Conservation (phyloP, 2,329 filamentous ascomycete species). For the Sporothrix curviconia region DNA sequence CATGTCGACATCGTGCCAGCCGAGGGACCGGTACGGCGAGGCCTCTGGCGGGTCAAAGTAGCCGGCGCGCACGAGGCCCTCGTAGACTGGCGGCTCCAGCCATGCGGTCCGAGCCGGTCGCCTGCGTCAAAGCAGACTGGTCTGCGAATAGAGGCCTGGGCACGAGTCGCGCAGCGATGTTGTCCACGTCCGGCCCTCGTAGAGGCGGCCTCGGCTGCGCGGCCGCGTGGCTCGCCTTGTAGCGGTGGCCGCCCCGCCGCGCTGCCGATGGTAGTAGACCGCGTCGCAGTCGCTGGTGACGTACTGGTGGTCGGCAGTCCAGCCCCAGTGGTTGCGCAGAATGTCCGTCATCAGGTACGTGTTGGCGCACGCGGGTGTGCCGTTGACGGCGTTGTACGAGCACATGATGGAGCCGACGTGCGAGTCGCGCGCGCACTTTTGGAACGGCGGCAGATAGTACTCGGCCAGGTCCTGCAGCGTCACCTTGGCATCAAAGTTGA, state of each 20-base stretch:
- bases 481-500: constrained; percentile 46
- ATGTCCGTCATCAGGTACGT: constrained; percentile 56
- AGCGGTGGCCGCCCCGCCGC: constrained; percentile 22
- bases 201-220: constrained; percentile 26
- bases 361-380: constrained; percentile 53
- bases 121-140: too few species aligned
- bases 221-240: constrained; percentile 17
- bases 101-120: too few species aligned
- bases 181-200: constrained; percentile 34
- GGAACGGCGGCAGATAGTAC: constrained; percentile 62
- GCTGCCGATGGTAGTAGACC: constrained; percentile 37
- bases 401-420: constrained; percentile 55
- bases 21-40: constrained; percentile 46
- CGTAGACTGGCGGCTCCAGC: constrained; percentile 46
- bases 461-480: constrained; percentile 56
- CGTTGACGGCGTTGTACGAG: constrained; percentile 59
- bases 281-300: constrained; percentile 21
- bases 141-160: constrained; percentile 38
- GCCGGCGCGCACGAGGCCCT: constrained; percentile 47
- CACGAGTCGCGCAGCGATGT: constrained; percentile 22
- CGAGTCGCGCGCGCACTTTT: constrained; percentile 53
- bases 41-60: constrained; percentile 48
- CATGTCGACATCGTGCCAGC: constrained; percentile 50
- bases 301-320: constrained; percentile 51
- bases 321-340: constrained; percentile 59